Evolutionary conservation across 305 asterid species (phyloP), one percentile per base, ranked within the genome.

Genomic region (Andrographis paniculata): DNA sequence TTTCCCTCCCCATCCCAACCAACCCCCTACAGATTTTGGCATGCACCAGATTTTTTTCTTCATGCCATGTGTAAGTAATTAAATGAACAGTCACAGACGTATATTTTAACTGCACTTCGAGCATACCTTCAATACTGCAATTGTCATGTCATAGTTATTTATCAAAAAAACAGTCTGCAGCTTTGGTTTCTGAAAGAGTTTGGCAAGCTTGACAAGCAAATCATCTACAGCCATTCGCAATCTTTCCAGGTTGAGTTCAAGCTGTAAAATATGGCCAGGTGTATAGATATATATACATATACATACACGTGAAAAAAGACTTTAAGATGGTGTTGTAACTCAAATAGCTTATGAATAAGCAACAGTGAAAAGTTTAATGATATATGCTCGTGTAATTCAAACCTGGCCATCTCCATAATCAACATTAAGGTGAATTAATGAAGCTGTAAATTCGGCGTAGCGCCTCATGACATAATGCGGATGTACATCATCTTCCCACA

Each of bases 331-430:
- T 24, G 15, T 17, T 42, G 55, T 20, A 36, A 35, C 27, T 48
- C 44, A 3, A 45, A 42, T 22, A 6, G 20, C 50, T 51, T 18
- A 31, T 20, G 37, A 15, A 52, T 52, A 45, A 45, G 37, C 59
- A 48, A 33, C 13, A 33, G 12, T n/a, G 22, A 3, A 48, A 10
- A 14, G 6, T 1, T 21, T 22, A 14, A 22, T 13, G 3, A 14
- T 39, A 50, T 38, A 52, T 42, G 38, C 50, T 36, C 19, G 42
- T 41, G 36, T 40, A 27, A 38, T 60, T 47, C 85, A 67, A 51
- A 91, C 99, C 96, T 91, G 99, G 40, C 99, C 96, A 63, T 91
- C 99, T 67, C 89, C 93, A 60, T 87, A 87, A 61, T 87, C 96
- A 64, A 72, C 93, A 59, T 91, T 87, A 47, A 91, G 93, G 58